Percentiles rank a stretch among this genome's conserved stretches.
Evolutionary conservation across 2,329 filamentous ascomycete genomes (phyloP).

Genomic region (Drechslera avenae): DNA sequence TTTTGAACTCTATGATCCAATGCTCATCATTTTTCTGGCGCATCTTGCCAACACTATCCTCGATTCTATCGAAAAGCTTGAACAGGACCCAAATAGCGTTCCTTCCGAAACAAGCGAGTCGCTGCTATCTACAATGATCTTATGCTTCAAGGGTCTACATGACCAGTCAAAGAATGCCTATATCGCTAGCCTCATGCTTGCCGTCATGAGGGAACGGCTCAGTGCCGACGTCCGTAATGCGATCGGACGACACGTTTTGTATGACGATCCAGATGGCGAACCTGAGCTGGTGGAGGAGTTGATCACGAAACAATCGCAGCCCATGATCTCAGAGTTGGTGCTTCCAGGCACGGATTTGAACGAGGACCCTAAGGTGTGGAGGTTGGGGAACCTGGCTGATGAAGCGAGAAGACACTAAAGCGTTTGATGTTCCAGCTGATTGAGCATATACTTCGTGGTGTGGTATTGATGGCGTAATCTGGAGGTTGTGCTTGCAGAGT

Average conservation of each 20-base stretch:
- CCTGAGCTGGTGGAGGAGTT: not conserved
- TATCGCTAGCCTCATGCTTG: constrained; percentile 6
- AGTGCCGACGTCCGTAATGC: constrained; percentile 2
- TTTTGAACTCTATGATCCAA: constrained; percentile 10
- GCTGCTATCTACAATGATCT: constrained; percentile 19
- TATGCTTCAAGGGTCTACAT: constrained; percentile 14
- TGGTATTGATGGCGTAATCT: too few relatives aligned
- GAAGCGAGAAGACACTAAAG: not conserved
- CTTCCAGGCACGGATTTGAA: constrained; percentile 3
- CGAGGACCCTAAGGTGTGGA: constrained; percentile 2
- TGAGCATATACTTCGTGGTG: too few relatives aligned
- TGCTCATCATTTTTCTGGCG: constrained; percentile 10
- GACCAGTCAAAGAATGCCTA: constrained; percentile 10
- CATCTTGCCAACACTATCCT: constrained; percentile 14
- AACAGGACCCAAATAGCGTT: not conserved
- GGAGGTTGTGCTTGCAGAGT: too few relatives aligned
- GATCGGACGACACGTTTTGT: not conserved
- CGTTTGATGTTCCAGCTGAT: too few relatives aligned
- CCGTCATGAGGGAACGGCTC: constrained; percentile 4
- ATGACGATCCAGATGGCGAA: not conserved
- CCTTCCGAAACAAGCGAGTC: constrained; percentile 3
- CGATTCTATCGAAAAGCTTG: constrained; percentile 3
- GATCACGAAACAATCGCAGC: not conserved
- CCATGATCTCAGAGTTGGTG: constrained; percentile 3
- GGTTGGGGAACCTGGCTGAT: constrained; percentile 2